phyloP scores from a whole-genome alignment of 495 filamentous ascomycete species.

The Penicillium steckii region DNA sequence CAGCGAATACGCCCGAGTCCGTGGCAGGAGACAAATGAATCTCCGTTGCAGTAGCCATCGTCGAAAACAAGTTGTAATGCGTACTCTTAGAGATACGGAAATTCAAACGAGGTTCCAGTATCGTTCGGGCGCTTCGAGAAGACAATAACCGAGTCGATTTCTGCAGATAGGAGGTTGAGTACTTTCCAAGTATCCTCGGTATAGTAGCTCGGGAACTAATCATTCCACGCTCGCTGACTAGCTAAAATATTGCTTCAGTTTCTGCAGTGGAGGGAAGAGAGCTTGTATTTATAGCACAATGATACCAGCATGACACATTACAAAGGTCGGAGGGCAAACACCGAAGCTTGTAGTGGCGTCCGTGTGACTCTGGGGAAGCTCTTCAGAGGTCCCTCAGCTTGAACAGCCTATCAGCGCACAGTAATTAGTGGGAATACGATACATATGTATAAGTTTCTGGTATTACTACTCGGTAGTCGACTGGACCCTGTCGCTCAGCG shows the following conservation, averaged over 20 bases:
- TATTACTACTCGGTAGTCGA: no score
- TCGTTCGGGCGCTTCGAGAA: neutral
- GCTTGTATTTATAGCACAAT: neutral
- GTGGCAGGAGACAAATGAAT: slow-evolving; percentile 54
- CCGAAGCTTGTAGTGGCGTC: neutral
- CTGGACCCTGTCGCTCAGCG: slow-evolving; percentile 1
- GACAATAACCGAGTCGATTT: neutral
- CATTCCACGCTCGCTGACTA: neutral
- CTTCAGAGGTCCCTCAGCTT: neutral
- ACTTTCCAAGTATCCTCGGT: neutral
- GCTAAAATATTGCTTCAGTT: no score
- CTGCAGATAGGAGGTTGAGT: neutral
- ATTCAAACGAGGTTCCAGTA: neutral
- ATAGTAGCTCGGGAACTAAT: neutral
- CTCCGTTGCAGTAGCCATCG: slow-evolving; percentile 64
- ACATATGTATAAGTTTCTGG: no score
- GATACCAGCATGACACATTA: neutral
- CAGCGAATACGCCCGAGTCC: slow-evolving; percentile 57
- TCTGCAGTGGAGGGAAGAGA: neutral
- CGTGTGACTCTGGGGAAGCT: slow-evolving; percentile 3
- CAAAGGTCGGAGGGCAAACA: neutral
- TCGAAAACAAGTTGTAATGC: neutral
- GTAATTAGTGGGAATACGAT: slow-evolving; percentile 6
- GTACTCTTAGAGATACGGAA: neutral
- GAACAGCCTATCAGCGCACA: slow-evolving; percentile 14